phyloP scores from a whole-genome alignment of 2,329 filamentous ascomycete species.

The Plectosphaerella plurivora region DNA sequence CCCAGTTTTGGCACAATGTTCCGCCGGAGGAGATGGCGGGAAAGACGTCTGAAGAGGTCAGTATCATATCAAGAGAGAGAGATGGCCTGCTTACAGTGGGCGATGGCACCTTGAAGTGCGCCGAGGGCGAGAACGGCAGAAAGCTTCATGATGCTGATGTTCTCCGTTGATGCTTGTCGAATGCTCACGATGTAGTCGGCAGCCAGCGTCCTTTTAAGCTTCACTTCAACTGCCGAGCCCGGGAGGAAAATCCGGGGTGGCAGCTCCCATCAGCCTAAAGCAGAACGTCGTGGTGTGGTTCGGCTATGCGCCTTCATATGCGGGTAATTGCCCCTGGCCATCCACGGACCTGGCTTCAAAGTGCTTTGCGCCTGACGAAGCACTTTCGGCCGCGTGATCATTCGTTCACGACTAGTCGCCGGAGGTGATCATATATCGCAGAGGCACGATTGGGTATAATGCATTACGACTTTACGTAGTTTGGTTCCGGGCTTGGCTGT shows the following conservation, averaged over 20 bases:
- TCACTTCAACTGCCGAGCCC: not conserved
- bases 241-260: not conserved
- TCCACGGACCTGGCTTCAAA: not conserved
- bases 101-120: constrained; percentile 20
- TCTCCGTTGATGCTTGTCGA: not conserved
- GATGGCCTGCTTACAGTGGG: constrained; percentile 28
- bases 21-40: constrained; percentile 29
- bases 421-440: too few species aligned
- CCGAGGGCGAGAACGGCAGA: constrained; percentile 16
- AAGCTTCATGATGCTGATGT: constrained; percentile 10
- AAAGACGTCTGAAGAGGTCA: constrained; percentile 29
- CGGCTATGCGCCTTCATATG: not conserved
- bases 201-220: not conserved
- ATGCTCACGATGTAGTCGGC: not conserved
- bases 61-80: not conserved
- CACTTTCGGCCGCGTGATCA: too few species aligned
- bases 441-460: too few species aligned
- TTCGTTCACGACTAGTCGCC: too few species aligned
- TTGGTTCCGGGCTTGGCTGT: too few species aligned
- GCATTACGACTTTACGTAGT: too few species aligned
- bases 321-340: not conserved
- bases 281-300: not conserved
- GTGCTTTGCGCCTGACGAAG: too few species aligned
- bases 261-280: not conserved
- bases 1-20: constrained; percentile 34